Conservation (phyloP, 1,284 basidiomycete species). For the Ustilago shanxiensis region DNA sequence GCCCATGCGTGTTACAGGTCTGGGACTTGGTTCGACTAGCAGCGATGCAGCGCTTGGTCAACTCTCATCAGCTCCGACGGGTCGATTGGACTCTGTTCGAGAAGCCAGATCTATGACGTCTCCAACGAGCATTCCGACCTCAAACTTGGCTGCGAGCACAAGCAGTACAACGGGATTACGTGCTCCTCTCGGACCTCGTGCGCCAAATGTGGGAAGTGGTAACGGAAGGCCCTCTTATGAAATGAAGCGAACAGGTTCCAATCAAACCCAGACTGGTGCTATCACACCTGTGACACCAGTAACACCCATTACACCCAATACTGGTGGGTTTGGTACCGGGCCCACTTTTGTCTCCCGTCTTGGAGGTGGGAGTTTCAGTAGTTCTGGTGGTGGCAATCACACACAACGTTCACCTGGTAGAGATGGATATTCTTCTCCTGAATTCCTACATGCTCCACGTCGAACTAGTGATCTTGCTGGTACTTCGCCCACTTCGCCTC, state of each 20-base stretch:
- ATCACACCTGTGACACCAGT: slow-evolving; percentile 20
- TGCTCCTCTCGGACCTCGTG: slow-evolving; percentile 36
- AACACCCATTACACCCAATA: slow-evolving; percentile 29
- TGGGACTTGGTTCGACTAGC: slow-evolving; percentile 9
- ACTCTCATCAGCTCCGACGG: slow-evolving; percentile 2
- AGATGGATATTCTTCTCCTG: slow-evolving; percentile 29
- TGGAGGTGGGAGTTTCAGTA: slow-evolving; percentile 26
- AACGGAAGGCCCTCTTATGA: not conserved
- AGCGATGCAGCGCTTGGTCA: slow-evolving; percentile 5
- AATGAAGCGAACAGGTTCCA: slow-evolving; percentile 24
- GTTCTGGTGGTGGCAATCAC: slow-evolving; percentile 5
- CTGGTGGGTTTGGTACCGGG: slow-evolving; percentile 13
- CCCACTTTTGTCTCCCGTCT: slow-evolving; percentile 40
- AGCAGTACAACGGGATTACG: slow-evolving; percentile 18
- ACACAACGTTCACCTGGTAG: slow-evolving; percentile 10
- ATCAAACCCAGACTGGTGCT: slow-evolving; percentile 8
- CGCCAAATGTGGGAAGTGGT: slow-evolving; percentile 12
- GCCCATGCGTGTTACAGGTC: slow-evolving; percentile 9
- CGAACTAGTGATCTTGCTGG: slow-evolving; percentile 17
- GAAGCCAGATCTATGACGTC: not conserved
- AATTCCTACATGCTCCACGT: slow-evolving; percentile 18
- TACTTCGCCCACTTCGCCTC: slow-evolving; percentile 15
- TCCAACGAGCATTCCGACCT: not conserved
- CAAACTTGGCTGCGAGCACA: not conserved
- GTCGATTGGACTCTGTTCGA: slow-evolving; percentile 11